Conservation (phyloP, 306 rosid species). For the Malus fusca region DNA sequence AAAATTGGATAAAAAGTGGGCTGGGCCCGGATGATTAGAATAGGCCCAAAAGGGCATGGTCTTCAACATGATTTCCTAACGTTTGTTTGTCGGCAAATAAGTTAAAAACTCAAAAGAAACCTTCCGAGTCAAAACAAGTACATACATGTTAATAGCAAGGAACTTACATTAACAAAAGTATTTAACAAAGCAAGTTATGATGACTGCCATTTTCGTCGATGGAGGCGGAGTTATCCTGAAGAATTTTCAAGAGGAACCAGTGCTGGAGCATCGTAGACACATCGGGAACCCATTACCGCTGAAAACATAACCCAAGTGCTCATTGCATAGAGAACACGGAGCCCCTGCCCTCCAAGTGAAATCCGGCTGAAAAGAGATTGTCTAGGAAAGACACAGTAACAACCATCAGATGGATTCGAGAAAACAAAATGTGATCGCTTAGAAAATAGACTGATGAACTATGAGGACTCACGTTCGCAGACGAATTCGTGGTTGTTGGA, state of each 20-base stretch:
- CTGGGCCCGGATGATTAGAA: too few species aligned
- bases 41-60: too few species aligned
- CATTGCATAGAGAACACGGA: neutral
- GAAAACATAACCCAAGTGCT: neutral
- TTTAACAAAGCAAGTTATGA: neutral
- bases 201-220: neutral
- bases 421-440: neutral
- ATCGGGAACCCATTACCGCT: neutral
- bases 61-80: too few species aligned
- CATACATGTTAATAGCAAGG: neutral
- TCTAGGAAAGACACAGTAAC: neutral
- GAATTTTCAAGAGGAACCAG: neutral
- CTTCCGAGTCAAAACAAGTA: neutral
- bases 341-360: neutral
- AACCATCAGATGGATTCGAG: neutral
- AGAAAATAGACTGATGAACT: neutral
- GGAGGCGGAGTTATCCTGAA: neutral
- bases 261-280: neutral
- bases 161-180: neutral
- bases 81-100: too few species aligned
- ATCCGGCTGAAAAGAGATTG: neutral
- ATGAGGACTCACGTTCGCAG: constrained; percentile 10
- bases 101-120: too few species aligned
- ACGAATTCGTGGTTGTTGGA: constrained; percentile 41
- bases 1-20: too few species aligned